Conservation (phyloP, 1,284 basidiomycete species). For the Tremellales sp. region DNA sequence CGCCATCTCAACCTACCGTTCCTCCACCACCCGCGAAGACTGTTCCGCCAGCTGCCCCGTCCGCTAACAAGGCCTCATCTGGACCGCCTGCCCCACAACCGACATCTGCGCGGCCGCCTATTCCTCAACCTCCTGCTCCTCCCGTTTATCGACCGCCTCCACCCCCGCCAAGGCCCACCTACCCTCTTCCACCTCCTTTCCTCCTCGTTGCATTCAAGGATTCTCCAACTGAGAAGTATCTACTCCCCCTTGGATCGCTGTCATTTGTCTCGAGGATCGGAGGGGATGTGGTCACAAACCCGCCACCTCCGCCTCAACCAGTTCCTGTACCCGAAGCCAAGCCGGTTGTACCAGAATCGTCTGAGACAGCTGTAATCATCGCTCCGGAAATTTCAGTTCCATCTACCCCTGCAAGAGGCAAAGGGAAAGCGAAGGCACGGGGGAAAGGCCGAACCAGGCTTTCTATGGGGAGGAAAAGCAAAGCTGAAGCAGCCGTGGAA, state of each 20-base stretch:
- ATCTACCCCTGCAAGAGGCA: not conserved
- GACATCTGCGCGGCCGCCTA: constrained; percentile 1
- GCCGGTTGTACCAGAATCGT: not conserved
- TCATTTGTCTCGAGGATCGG: constrained; percentile 40
- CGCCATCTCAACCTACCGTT: not conserved
- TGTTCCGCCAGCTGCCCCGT: not conserved
- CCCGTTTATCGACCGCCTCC: constrained; percentile 10
- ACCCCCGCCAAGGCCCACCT: constrained; percentile 21
- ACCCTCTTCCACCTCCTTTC: constrained; percentile 37
- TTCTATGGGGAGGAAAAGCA: not conserved
- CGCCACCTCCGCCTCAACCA: constrained; percentile 12
- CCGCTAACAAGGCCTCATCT: not conserved
- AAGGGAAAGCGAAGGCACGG: not conserved
- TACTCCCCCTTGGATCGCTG: constrained; percentile 34
- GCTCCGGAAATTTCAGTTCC: no score
- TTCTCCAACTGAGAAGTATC: constrained; percentile 38
- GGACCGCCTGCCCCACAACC: not conserved
- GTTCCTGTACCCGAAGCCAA: constrained; percentile 5
- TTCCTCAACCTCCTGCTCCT: constrained; percentile 1
- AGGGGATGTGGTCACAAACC: constrained; percentile 33
- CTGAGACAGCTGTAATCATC: not conserved
- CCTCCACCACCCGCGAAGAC: not conserved
- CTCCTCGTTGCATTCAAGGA: constrained; percentile 44
- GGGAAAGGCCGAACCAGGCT: not conserved
- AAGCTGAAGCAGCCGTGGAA: not conserved